Conservation (phyloP, 208 protist genomes). For the Leishmania mexicana region DNA sequence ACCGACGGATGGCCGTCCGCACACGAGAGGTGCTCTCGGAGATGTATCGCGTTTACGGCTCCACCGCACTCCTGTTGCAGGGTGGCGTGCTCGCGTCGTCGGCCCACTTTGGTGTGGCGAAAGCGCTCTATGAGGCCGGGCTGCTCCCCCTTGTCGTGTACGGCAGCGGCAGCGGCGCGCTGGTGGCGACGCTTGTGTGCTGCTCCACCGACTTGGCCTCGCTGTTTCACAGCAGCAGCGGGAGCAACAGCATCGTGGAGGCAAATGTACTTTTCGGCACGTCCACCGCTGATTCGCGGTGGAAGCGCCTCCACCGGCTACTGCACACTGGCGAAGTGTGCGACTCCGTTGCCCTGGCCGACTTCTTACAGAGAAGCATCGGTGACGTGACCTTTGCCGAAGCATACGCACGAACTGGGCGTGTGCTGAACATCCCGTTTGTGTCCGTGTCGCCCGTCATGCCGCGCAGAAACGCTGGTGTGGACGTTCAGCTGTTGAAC, state of each 20-base stretch:
- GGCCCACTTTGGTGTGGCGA: constrained; percentile 75
- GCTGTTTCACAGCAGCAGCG: not conserved
- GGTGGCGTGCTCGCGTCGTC: constrained; percentile 57
- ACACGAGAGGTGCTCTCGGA: constrained; percentile 44
- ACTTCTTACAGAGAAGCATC: constrained; percentile 54
- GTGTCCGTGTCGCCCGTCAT: constrained; percentile 9
- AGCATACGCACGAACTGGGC: constrained; percentile 72
- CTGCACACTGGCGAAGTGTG: constrained; percentile 49
- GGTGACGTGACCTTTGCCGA: constrained; percentile 87
- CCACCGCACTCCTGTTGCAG: constrained; percentile 62
- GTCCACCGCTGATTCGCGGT: not conserved
- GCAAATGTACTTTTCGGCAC: constrained; percentile 7
- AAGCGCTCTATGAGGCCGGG: constrained; percentile 55
- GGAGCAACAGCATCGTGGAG: not conserved
- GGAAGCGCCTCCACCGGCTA: constrained; percentile 32
- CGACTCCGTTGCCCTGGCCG: constrained; percentile 51
- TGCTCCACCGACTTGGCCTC: constrained; percentile 42
- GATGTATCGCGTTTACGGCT: constrained; percentile 50
- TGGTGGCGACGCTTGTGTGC: constrained; percentile 72
- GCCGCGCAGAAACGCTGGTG: constrained; percentile 6
- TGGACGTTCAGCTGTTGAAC: constrained; percentile 59
- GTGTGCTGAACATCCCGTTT: constrained; percentile 82
- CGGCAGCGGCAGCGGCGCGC: constrained; percentile 58
- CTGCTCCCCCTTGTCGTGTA: constrained; percentile 72
- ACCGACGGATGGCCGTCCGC: constrained; percentile 12